Evolutionary conservation across 2,329 filamentous ascomycete genomes (phyloP).

Genomic region (Clarireedia hainanense): DNA sequence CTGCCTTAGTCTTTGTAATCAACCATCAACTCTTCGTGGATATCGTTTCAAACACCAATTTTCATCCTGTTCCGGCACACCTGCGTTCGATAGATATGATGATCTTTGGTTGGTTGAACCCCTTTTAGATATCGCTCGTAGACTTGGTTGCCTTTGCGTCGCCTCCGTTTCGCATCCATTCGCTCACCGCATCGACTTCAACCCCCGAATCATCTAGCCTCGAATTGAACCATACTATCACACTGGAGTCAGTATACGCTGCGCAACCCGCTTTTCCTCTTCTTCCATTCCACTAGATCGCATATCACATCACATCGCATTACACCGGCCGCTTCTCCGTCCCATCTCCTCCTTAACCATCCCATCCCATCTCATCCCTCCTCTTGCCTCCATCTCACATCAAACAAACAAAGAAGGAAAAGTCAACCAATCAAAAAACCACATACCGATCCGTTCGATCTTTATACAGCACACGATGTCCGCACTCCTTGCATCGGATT

Average conservation of each 20-base stretch:
- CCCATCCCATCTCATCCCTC: neutral
- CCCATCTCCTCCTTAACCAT: neutral
- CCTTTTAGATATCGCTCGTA: too few species aligned
- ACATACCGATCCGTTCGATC: conserved; percentile 87
- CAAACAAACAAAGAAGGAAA: neutral
- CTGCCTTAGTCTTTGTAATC: neutral
- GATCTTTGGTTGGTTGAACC: too few species aligned
- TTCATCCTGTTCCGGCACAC: too few species aligned
- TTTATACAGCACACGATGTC: conserved; percentile 94
- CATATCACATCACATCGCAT: too few species aligned
- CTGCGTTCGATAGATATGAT: too few species aligned
- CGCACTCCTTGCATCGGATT: conserved; percentile 86
- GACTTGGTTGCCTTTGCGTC: too few species aligned
- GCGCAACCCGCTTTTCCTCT: neutral
- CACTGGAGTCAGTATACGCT: conserved; percentile 10
- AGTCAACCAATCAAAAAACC: conserved; percentile 24
- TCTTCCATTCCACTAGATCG: neutral
- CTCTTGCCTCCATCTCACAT: neutral
- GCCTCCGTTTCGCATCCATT: neutral
- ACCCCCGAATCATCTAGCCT: conserved; percentile 58
- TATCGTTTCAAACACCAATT: too few species aligned
- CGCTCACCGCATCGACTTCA: neutral
- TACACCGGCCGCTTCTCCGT: neutral
- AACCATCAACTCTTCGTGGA: too few species aligned
- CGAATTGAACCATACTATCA: conserved; percentile 92